Base-by-base conservation (phyloP, 306 rosid genomes). In the Astragalus glycyphyllos region DNA sequence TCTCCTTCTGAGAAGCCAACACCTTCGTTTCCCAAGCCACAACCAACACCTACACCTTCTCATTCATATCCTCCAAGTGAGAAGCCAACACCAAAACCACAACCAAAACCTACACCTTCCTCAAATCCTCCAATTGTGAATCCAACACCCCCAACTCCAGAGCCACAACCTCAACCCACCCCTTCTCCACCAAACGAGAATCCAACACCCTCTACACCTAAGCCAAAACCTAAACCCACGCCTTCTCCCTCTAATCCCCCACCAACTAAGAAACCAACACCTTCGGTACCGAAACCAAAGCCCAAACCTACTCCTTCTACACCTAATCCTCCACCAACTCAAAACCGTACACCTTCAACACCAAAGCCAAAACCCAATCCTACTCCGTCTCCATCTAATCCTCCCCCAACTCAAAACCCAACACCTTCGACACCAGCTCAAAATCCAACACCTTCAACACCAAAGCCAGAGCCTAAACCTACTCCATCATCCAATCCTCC, bases 1-100 rank as follows among this genome's bases (percentile, higher is more conserved):
- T 29, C 63, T 32, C 11, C 63, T 3, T 15, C 63, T 10, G 29
- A 60, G 13, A 58, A 69, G 4, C 12, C 8, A 70, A 55, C 74
- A 69, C 74, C 72, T 0, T 48, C 37, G 1, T 10, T 38, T 3
- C 29, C 73, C 2, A 20, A 46, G 3, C 64, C 51, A 44, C 9
- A 14, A 2, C 68, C 23, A 2, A 26, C 45, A 13, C 64, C 63
- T 3, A 12, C 61, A 1, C 53, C 73, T 16, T 23, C 63, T 0
- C 23, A 14, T 5, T 51, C 59, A 57, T 35, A 38, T 31, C 53
- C 74, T 37, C 5, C 53, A 10, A 4, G 4, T 23, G 38, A 57
- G 15, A 12, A 57, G 3, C 44, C 51, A 50, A 10, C 42, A 11
- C 73, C 75, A 56, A 29, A n/a, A 26, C 31, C 31, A 26, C 31